A percentile compares a stretch with the other conserved stretches of the same genome.
phyloP scores from a whole-genome alignment of 202 grass and related monocot species.

The Alloteropsis angusta region DNA sequence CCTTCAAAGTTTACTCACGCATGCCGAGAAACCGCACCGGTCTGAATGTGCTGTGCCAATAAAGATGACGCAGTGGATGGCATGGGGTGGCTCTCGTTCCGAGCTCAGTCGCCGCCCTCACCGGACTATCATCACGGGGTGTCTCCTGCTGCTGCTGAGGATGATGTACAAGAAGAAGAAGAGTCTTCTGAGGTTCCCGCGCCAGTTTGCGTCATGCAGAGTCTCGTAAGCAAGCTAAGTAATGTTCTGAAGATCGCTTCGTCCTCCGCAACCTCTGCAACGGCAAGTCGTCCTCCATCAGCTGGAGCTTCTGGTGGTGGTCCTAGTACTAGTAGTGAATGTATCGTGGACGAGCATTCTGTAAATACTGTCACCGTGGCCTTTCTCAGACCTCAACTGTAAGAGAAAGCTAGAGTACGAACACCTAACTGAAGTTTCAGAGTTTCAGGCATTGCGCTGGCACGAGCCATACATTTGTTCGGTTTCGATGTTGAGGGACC shows the following conservation, averaged over 20 bases:
- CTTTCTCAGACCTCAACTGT: neutral
- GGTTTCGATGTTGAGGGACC: too few species aligned
- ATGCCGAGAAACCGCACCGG: neutral
- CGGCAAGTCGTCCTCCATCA: neutral
- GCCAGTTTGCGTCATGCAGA: neutral
- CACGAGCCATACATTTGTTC: too few species aligned
- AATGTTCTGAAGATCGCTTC: neutral
- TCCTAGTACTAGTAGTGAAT: neutral
- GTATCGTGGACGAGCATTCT: neutral
- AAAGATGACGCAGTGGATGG: slow-evolving; percentile 16
- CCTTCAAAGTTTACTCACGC: slow-evolving; percentile 20
- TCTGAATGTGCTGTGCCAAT: slow-evolving; percentile 10
- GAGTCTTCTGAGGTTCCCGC: neutral
- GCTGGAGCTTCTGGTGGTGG: neutral
- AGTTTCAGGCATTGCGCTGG: neutral
- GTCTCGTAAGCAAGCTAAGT: neutral
- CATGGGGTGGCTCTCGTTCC: neutral
- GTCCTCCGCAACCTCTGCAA: neutral
- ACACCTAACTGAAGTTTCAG: neutral
- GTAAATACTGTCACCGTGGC: neutral
- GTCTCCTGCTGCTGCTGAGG: neutral
- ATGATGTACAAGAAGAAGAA: neutral
- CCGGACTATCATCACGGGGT: neutral
- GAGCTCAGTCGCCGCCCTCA: neutral
- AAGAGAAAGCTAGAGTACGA: neutral